A percentile compares a stretch with the other conserved stretches of the same genome.
Evolutionary conservation across 1,284 basidiomycete genomes (phyloP).

Genomic region (Ustilago shanxiensis): DNA sequence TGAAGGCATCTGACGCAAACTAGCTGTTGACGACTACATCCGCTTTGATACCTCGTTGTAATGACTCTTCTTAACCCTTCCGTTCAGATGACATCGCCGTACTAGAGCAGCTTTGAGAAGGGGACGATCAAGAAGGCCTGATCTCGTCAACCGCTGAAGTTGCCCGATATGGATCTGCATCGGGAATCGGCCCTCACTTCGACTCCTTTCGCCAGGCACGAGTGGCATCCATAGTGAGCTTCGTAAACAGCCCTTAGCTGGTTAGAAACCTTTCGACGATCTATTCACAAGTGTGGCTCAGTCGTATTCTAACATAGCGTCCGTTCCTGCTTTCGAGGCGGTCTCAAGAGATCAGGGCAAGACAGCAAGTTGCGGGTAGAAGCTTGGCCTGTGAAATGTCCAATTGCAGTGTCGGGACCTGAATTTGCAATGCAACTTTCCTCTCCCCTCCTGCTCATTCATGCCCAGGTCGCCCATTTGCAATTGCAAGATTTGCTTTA

Average conservation of each 20-base stretch:
- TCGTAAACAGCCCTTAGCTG: too few relatives aligned
- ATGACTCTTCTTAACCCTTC: not conserved
- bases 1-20: slow-evolving; percentile 32
- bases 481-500: not conserved
- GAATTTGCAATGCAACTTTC: slow-evolving; percentile 8
- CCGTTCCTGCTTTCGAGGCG: too few relatives aligned
- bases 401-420: slow-evolving; percentile 13
- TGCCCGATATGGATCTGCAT: not conserved
- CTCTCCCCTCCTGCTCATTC: not conserved
- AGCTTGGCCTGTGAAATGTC: slow-evolving; percentile 18
- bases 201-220: too few relatives aligned
- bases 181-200: not conserved
- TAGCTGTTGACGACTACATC: not conserved
- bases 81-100: too few relatives aligned
- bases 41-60: not conserved
- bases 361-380: not conserved
- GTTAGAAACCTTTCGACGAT: too few relatives aligned
- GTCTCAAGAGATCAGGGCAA: too few relatives aligned
- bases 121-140: not conserved
- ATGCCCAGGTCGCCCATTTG: not conserved
- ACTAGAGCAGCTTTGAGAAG: not conserved
- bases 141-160: not conserved
- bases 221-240: too few relatives aligned
- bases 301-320: too few relatives aligned
- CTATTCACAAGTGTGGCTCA: too few relatives aligned